Evolutionary conservation across 2,329 filamentous ascomycete genomes (phyloP), one percentile per base, ranked within the genome.

Genomic region (Aspergillus neotritici): DNA sequence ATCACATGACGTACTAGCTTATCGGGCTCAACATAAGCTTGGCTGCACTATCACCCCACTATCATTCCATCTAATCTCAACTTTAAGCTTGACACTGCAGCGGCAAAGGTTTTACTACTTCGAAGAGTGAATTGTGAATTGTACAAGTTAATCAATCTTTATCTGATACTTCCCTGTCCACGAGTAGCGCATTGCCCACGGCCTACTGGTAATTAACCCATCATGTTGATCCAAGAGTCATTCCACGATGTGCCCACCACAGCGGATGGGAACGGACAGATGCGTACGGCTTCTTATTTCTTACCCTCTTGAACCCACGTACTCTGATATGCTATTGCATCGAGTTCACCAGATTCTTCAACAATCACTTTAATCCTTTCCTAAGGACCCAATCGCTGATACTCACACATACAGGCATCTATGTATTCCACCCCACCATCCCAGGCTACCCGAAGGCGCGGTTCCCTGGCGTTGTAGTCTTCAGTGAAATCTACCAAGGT

Each of bases 401-500:
- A 16, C 50, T 35, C 6, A 4, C 34, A 29, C 34, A 41, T 36
- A 10, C 63, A 94, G 88, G 89, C 54, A 85, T 95, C 61, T 94
- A 90, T 68, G 63, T 94, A 62, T 95, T 90, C 68, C 87, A 95
- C 62, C 90, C 90, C 6, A 81, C 79, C 11, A 84, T 96, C 53
- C 79, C 87, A 1, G 84, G 85, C 47, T 94, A 94, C 62, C 88
- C 90, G 21, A 83, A 93, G 53, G 90, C 90, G 67, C 89, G 81
- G 60, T 95, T 94, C 59, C 89, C 89, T 0, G 89, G 86, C 14
- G 86, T 96, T 4, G 84, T 87, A 11, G 75, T 96, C 44, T 96
- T 94, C 64, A 90, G 84, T 56, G 90, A 96, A 70, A 96, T 96
- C 58, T 96, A 96, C 62, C 90, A 96, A 82, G 89, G 88, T 89